phyloP scores from a whole-genome alignment of 495 filamentous ascomycete genomes.

The Penicillium bialowiezense region DNA sequence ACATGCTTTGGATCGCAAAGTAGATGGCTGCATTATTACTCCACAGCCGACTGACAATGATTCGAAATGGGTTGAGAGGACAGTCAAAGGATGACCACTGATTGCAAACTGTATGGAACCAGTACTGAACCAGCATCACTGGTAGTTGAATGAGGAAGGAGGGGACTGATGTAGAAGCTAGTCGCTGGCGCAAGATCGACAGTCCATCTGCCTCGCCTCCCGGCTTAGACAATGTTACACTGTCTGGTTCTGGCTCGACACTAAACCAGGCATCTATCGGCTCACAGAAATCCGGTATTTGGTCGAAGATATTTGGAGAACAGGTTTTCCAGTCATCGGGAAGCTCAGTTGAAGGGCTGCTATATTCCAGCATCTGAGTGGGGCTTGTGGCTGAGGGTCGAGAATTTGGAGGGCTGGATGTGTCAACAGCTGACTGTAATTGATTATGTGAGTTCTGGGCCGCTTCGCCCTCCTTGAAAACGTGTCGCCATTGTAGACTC shows the following conservation, averaged over 20 bases:
- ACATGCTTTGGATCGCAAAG: conserved; percentile 28
- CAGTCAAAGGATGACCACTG: conserved; percentile 29
- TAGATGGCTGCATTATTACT: conserved; percentile 25
- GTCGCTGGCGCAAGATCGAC: conserved; percentile 17
- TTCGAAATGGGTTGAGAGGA: conserved; percentile 22
- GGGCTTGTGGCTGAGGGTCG: not conserved
- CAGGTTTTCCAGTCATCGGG: conserved; percentile 14
- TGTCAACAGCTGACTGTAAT: not conserved
- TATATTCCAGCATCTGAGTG: not conserved
- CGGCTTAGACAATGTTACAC: conserved; percentile 1
- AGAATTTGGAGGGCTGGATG: not conserved
- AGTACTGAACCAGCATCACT: conserved; percentile 25
- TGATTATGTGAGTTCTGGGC: not conserved
- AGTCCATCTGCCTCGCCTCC: conserved; percentile 12
- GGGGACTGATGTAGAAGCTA: conserved; percentile 19
- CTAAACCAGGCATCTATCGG: conserved; percentile 9
- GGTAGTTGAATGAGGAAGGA: conserved; percentile 25
- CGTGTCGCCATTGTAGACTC: conserved; percentile 24
- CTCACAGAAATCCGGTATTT: conserved; percentile 12
- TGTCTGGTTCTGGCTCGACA: not conserved
- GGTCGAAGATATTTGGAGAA: conserved; percentile 14
- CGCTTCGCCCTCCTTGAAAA: conserved; percentile 16
- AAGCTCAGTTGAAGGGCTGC: conserved; percentile 1
- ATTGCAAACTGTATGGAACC: conserved; percentile 27
- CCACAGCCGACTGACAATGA: conserved; percentile 24